Conservation (phyloP, 2,329 filamentous ascomycete genomes). For the Pseudocercospora fuligena region DNA sequence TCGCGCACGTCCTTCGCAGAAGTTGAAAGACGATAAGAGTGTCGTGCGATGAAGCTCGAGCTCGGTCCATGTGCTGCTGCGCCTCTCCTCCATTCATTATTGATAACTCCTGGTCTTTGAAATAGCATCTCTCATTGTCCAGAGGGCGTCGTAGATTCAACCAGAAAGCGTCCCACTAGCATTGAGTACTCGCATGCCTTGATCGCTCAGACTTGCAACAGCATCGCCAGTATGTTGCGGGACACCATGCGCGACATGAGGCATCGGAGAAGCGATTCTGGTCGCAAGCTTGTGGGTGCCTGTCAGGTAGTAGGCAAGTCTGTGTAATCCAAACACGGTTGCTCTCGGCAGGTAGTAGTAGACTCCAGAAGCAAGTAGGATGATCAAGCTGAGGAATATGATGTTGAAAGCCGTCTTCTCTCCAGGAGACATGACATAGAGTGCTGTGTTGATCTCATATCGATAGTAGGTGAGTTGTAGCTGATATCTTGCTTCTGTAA, state of each 20-base stretch:
- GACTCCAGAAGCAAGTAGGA: conserved; percentile 27
- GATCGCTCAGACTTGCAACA: conserved; percentile 19
- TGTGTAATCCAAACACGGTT: conserved; percentile 19
- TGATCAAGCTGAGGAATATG: conserved; percentile 28
- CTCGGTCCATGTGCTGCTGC: too few species aligned
- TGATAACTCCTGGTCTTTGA: background rate
- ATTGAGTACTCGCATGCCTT: conserved; percentile 16
- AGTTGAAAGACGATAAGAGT: background rate
- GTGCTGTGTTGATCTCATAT: conserved; percentile 36
- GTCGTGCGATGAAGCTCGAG: background rate
- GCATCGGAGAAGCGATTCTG: conserved; percentile 2
- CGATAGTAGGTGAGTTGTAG: conserved; percentile 35
- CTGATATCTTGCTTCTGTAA: conserved; percentile 31
- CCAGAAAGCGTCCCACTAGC: conserved; percentile 9
- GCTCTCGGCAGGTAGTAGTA: conserved; percentile 32
- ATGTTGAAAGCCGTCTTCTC: conserved; percentile 39
- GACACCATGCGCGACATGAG: conserved; percentile 20
- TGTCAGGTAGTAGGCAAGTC: conserved; percentile 31
- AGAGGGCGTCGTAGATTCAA: too few species aligned
- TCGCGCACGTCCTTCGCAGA: background rate
- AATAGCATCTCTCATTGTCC: too few species aligned
- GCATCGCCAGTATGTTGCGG: conserved; percentile 22
- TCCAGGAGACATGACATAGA: conserved; percentile 37
- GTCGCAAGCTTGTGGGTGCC: conserved; percentile 20
- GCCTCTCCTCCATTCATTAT: background rate